Conservation (phyloP, 306 rosid species). For the Heteromeles arbutifolia region DNA sequence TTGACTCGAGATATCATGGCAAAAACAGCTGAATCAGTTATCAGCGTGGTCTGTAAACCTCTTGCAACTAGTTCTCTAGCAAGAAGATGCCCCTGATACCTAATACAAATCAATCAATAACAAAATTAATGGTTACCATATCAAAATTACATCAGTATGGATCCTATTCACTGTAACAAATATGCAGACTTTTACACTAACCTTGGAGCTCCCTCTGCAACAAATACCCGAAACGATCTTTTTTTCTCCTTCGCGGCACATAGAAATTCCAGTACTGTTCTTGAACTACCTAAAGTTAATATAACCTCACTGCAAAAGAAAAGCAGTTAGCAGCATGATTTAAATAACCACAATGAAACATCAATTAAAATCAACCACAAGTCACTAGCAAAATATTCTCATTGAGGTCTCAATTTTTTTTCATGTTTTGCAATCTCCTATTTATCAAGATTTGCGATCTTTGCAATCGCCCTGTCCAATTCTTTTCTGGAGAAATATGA, state of each 20-base stretch:
- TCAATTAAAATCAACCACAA: not conserved
- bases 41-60: constrained; percentile 77
- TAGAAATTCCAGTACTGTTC: constrained; percentile 93
- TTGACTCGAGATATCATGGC: constrained; percentile 89
- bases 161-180: constrained; percentile 3
- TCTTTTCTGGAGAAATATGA: not conserved
- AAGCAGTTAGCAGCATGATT: constrained; percentile 13
- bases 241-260: constrained; percentile 92
- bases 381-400: not conserved
- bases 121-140: constrained; percentile 1
- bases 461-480: not conserved
- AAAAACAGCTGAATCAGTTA: constrained; percentile 81
- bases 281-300: constrained; percentile 93
- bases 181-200: constrained; percentile 27
- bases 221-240: constrained; percentile 87
- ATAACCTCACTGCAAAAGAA: constrained; percentile 78
- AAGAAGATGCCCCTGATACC: constrained; percentile 89
- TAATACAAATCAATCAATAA: constrained; percentile 14
- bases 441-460: not conserved
- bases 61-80: constrained; percentile 72
- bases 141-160: constrained; percentile 7
- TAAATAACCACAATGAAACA: constrained; percentile 8
- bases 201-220: constrained; percentile 99
- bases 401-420: not conserved
- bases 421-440: not conserved